phyloP scores from a whole-genome alignment of 768 basidiomycete genomes.

The Pisolithus microcarpus region DNA sequence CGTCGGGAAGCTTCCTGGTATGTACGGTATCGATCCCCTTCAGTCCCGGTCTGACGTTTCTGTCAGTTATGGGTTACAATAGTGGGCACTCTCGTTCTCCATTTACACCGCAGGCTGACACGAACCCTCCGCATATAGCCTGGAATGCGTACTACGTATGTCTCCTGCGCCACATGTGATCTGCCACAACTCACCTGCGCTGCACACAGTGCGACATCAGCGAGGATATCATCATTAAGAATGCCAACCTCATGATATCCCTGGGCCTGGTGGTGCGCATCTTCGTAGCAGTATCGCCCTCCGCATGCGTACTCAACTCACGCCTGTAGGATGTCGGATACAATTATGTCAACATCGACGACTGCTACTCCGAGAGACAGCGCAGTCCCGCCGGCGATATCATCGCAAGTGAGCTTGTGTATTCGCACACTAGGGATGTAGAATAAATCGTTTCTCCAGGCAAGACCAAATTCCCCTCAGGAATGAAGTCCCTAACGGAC shows the following conservation, averaged over 20 bases:
- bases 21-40: not conserved
- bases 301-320: not conserved
- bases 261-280: constrained; percentile 41
- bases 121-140: constrained; percentile 28
- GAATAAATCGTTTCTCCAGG: constrained; percentile 26
- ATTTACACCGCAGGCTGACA: constrained; percentile 2
- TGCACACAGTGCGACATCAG: constrained; percentile 49
- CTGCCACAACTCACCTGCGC: not conserved
- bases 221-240: constrained; percentile 44
- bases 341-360: constrained; percentile 53
- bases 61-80: constrained; percentile 54
- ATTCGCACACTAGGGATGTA: not conserved
- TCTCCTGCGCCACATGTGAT: not conserved
- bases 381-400: constrained; percentile 46
- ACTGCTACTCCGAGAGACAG: constrained; percentile 57
- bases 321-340: constrained; percentile 49
- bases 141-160: constrained; percentile 65
- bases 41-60: not conserved
- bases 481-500: constrained; percentile 51
- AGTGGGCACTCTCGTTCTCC: constrained; percentile 32
- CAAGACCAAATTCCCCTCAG: constrained; percentile 45
- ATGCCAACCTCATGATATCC: constrained; percentile 42
- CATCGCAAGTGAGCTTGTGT: constrained; percentile 37
- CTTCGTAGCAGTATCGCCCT: not conserved
- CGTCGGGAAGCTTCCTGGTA: constrained; percentile 33